Base-by-base conservation (phyloP, 441 rosid genomes). In the Eutrema salsugineum region DNA sequence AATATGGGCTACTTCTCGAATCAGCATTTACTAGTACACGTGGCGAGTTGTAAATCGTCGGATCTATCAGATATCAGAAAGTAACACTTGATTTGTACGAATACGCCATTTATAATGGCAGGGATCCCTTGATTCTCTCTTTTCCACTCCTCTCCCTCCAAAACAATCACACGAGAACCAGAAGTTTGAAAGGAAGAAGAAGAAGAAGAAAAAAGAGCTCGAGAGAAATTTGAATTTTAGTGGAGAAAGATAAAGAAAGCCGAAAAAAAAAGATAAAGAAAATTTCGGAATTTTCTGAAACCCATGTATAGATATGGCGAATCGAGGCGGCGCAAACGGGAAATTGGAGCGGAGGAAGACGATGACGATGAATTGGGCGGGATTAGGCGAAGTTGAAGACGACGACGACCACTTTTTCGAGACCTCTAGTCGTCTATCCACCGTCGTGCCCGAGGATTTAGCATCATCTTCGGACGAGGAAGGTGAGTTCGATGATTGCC, bases 311-410 rank as follows among this genome's bases (percentile, higher is more conserved):
- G 63, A 40, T 24, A 85, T 84, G 88, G 87, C 78, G 42, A 65
- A 77, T 32, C 68, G 1, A 57, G 11, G 36, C 56, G 53, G 14
- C 15, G 49, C 16, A 36, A 75, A 38, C 19, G 73, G 59, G 17
- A 84, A 54, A 66, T 22, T 83, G 73, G 90, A 90, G 36, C 55
- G 84, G 51, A 83, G 54, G 73, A 84, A 79, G 73, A 93, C 88
- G 36, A 72, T 91, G 79, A 78, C 90, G 12, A 79, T 93, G 97
- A 85, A 84, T 65, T 94, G 91, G 88, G 92, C 84, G 28, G 90
- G 85, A 5, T 78, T 90, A 16, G 84, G 79, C 40, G 90, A 87
- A 28, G 85, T 82, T 10, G 89, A 87, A 42, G 91, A 88, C 54
- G 86, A 87, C 22, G 73, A 66, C 16, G 91, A 85, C 17, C 75